These are phyloP conservation scores for Fusarium praegraminearum DNA, from an alignment of 2,329 filamentous ascomycete genomes.

Conservation along the genomic window DNA sequence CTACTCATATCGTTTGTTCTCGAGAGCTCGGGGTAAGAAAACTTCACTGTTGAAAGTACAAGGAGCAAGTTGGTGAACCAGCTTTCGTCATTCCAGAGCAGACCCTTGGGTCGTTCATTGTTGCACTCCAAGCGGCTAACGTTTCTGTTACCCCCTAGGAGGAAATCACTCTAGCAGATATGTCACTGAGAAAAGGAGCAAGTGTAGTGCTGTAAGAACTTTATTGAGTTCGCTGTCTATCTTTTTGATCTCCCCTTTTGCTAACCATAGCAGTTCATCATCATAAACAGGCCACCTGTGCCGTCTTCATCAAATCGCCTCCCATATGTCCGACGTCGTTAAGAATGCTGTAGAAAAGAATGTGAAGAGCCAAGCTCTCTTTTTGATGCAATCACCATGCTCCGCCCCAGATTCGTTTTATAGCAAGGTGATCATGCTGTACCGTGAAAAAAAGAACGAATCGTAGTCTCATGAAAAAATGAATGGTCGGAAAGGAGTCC, in stretches of 20 bases:
- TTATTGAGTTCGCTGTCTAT: conserved; percentile 8
- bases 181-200: not conserved
- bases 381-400: not conserved
- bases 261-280: conserved; percentile 26
- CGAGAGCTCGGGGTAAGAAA: not conserved
- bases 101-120: not conserved
- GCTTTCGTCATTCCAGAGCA: not conserved
- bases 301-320: conserved; percentile 11
- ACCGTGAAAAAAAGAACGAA: not conserved
- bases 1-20: not conserved
- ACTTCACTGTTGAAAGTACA: fast-evolving
- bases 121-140: too few species aligned
- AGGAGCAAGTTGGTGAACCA: too few species aligned
- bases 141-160: not conserved
- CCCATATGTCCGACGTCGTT: conserved; percentile 24
- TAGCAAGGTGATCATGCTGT: not conserved
- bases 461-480: conserved; percentile 11
- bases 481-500: conserved; percentile 27
- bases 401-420: not conserved
- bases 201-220: conserved; percentile 3
- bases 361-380: not conserved
- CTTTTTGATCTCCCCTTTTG: conserved; percentile 6
- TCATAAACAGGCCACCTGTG: conserved; percentile 21
- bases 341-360: conserved; percentile 29
- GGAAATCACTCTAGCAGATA: not conserved